Evolutionary conservation across 2,329 filamentous ascomycete species (phyloP), one percentile per base, ranked within the genome.

Genomic region (Aspergillus sp.): DNA sequence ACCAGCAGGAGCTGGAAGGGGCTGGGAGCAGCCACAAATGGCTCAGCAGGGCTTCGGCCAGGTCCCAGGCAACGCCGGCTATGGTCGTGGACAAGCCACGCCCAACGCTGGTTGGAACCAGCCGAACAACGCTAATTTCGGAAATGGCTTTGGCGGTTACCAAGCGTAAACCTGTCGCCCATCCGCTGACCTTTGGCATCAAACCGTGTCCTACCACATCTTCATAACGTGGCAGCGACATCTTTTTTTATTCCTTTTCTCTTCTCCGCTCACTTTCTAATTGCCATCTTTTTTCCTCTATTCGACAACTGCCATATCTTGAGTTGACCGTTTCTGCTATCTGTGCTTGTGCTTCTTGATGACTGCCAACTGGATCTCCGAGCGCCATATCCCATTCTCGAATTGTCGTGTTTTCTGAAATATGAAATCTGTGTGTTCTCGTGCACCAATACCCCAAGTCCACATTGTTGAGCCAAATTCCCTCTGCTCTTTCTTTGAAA

Each of bases 61-160:
- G 83, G 69, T 87, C 81, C 63, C 88, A 84, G 81, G 79, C 65
- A 95, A 89, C 71, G 89, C 90, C 66, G 91, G 91, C 61, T 96
- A 92, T 71, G 91, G 90, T 62, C 90, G 91, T 72, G 91, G 90
- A 64, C 82, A 82, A 62, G 82, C 82, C 62, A 76, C 79, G 56
- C 79, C 81, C 65, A 75, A 76, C 54, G 70, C 74, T 62, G 80
- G 81, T 68, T 84, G 83, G 80, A 79, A 78, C 60, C 81, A 82
- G 68, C 80, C 81, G 56, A 74, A 72, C 64, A 77, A 75, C 63
- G 72, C 71, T 60, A 80, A 77, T 59, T 81, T 79, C 64, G 78
- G 78, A 64, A 84, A 84, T 70, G 82, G 81, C 70, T 86, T 84
- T 69, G 81, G 82, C 65, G 83, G 81, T 66, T 87, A 86, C 74